Evolutionary conservation across 805 yeast genomes (phyloP).

Genomic region (Cyberlindnera mrakii): DNA sequence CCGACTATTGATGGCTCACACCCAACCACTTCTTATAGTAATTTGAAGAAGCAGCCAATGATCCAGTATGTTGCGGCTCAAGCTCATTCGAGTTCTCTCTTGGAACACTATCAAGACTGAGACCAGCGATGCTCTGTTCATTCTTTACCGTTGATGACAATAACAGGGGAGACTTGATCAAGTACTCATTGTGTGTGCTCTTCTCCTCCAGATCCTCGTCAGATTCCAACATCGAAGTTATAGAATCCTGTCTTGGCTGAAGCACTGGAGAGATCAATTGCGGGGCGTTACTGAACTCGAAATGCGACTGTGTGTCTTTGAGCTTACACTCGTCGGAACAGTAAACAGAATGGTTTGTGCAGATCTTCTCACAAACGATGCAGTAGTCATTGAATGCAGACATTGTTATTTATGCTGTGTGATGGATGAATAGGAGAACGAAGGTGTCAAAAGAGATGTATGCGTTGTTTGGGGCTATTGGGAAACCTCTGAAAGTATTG

Average conservation of each 20-base stretch:
- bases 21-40: constrained; percentile 26
- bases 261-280: constrained; percentile 25
- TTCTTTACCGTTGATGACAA: constrained; percentile 19
- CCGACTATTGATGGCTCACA: constrained; percentile 1
- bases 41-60: constrained; percentile 23
- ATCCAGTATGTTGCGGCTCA: constrained; percentile 16
- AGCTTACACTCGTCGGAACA: constrained; percentile 40
- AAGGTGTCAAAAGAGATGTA: no score
- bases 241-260: constrained; percentile 24
- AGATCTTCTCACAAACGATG: constrained; percentile 50
- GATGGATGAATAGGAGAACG: background rate
- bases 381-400: constrained; percentile 48
- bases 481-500: no score
- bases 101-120: constrained; percentile 20
- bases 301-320: constrained; percentile 23
- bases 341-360: constrained; percentile 36
- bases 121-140: constrained; percentile 21
- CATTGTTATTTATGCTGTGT: constrained; percentile 9
- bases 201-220: constrained; percentile 15
- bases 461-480: no score
- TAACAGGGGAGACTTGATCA: constrained; percentile 24
- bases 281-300: constrained; percentile 22
- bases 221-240: constrained; percentile 11
- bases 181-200: constrained; percentile 17
- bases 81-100: constrained; percentile 9